Evolutionary conservation across 2,329 filamentous ascomycete species (phyloP).

Genomic region (Knufia fluminis): DNA sequence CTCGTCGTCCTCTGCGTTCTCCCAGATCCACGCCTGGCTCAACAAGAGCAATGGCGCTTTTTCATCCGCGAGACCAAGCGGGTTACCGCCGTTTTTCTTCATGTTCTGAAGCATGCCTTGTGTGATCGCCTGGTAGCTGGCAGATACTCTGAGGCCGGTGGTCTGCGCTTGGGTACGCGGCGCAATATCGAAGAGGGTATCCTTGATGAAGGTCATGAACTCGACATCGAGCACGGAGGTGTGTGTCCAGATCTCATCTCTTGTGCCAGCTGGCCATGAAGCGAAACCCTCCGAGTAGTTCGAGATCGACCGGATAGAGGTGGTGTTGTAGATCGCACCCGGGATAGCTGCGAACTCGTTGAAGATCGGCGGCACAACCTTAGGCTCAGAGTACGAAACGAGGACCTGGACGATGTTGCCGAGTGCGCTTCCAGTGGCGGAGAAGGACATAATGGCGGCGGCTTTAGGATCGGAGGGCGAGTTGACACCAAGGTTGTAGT

Average conservation of each 20-base stretch:
- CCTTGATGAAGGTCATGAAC: constrained; percentile 23
- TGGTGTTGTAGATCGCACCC: constrained; percentile 24
- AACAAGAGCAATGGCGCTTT: constrained; percentile 25
- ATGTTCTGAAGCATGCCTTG: constrained; percentile 25
- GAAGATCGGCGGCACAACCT: constrained; percentile 30
- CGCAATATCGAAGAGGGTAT: constrained; percentile 23
- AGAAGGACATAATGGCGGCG: constrained; percentile 28
- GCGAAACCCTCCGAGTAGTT: constrained; percentile 31
- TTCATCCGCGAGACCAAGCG: constrained; percentile 26
- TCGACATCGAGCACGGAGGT: constrained; percentile 27
- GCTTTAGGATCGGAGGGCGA: constrained; percentile 29
- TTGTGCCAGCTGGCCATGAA: constrained; percentile 27
- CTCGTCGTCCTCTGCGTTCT: constrained; percentile 27
- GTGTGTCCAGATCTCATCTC: constrained; percentile 28
- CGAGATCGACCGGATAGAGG: constrained; percentile 24
- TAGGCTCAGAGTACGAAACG: constrained; percentile 29
- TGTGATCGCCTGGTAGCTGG: constrained; percentile 30
- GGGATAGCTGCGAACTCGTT: constrained; percentile 29
- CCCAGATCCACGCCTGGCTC: constrained; percentile 27
- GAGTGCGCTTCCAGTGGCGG: constrained; percentile 23
- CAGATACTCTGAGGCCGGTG: constrained; percentile 21
- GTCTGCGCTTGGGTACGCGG: constrained; percentile 17
- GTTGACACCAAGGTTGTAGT: constrained; percentile 26
- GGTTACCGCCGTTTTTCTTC: constrained; percentile 28
- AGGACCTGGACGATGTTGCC: constrained; percentile 15